phyloP scores from a whole-genome alignment of 345 rosid genomes.

The Erodium maritimum region DNA sequence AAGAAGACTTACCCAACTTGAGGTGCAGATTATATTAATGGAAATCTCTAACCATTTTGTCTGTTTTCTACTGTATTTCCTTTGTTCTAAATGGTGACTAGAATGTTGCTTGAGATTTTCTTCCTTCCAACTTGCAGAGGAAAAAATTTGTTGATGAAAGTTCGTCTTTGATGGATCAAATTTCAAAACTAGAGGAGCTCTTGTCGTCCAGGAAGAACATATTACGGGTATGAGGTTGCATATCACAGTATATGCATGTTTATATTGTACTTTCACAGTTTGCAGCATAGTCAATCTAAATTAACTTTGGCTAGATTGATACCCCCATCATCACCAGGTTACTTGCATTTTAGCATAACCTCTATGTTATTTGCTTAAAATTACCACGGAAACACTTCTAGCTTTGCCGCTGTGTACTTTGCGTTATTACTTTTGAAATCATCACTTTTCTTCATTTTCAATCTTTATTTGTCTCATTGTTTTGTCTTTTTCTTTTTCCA shows the following conservation, averaged over 20 bases:
- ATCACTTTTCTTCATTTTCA: not conserved
- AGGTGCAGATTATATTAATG: constrained; percentile 30
- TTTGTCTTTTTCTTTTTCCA: not conserved
- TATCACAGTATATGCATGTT: not conserved
- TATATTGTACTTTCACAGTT: not conserved
- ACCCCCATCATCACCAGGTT: too few species aligned
- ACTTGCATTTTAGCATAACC: not conserved
- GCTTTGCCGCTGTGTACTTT: not conserved
- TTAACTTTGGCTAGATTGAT: not conserved
- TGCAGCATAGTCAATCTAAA: not conserved
- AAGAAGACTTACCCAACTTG: constrained; percentile 68
- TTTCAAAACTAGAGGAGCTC: constrained; percentile 57
- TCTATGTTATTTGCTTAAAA: not conserved
- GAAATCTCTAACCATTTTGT: not conserved
- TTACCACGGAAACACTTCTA: not conserved
- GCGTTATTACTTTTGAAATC: not conserved
- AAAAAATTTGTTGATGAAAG: constrained; percentile 69
- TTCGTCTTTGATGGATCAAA: constrained; percentile 49
- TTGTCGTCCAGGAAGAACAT: constrained; percentile 62
- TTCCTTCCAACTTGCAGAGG: constrained; percentile 32
- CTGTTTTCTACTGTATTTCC: constrained; percentile 8
- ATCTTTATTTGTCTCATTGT: not conserved
- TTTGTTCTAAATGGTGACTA: constrained; percentile 1
- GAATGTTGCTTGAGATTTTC: constrained; percentile 1
- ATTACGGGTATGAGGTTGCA: constrained; percentile 43